These are phyloP conservation scores for Phytophthora fragariae DNA, from an alignment of 352 stramenopile species.

Conservation along the genomic window DNA sequence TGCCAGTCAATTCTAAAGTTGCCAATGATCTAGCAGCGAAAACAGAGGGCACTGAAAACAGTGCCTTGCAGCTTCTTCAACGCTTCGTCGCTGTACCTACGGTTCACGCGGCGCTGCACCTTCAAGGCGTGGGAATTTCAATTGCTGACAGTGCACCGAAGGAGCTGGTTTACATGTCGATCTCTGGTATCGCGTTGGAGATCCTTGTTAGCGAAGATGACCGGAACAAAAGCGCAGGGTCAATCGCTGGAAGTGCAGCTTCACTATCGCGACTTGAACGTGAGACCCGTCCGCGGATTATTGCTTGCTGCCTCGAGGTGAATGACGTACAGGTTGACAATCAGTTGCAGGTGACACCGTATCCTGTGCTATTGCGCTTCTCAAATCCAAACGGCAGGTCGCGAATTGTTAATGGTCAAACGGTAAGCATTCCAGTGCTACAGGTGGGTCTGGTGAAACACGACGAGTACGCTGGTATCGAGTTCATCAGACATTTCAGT, in stretches of 20 bases:
- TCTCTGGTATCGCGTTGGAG: constrained; percentile 73
- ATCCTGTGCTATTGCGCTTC: constrained; percentile 86
- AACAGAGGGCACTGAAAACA: constrained; percentile 29
- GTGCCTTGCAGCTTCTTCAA: constrained; percentile 47
- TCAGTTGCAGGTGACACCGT: constrained; percentile 82
- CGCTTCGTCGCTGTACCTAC: constrained; percentile 62
- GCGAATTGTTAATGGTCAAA: constrained; percentile 59
- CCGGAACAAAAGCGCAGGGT: constrained; percentile 39
- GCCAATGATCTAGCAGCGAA: constrained; percentile 39
- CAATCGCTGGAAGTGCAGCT: constrained; percentile 54
- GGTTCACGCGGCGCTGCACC: constrained; percentile 58
- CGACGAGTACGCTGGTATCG: constrained; percentile 85
- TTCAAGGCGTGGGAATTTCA: constrained; percentile 83
- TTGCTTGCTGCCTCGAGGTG: constrained; percentile 75
- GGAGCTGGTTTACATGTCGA: constrained; percentile 82
- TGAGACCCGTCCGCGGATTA: constrained; percentile 61
- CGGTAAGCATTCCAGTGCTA: constrained; percentile 69
- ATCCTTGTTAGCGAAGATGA: constrained; percentile 61
- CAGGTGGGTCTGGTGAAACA: constrained; percentile 85
- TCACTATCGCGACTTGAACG: constrained; percentile 63
- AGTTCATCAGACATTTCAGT: constrained; percentile 90
- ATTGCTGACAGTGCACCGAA: constrained; percentile 77
- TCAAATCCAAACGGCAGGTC: constrained; percentile 66
- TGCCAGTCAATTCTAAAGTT: constrained; percentile 33
- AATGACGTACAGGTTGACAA: constrained; percentile 91